Conservation (phyloP, 495 filamentous ascomycete species). For the Daldinia bambusicola region DNA sequence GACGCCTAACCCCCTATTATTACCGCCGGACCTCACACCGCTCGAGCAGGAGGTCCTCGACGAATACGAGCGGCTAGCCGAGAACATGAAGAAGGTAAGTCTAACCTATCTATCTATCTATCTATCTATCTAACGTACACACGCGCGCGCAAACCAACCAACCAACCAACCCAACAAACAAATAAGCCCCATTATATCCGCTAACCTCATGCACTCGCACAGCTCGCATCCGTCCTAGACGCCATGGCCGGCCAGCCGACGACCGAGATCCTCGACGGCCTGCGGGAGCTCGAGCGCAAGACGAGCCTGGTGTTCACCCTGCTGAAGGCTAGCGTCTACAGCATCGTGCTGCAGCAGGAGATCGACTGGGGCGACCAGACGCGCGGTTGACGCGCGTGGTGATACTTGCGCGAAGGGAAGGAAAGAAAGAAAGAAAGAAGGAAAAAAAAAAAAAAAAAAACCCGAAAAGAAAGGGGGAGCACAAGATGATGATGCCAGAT, state of each 20-base stretch:
- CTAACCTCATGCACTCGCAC: no score
- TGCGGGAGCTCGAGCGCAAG: slow-evolving; percentile 90
- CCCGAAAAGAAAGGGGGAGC: no score
- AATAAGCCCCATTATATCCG: no score
- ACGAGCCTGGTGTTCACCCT: slow-evolving; percentile 93
- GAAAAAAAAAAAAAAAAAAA: no score
- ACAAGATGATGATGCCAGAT: no score
- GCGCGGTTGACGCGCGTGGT: slow-evolving; percentile 13
- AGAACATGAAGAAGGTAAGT: slow-evolving; percentile 89
- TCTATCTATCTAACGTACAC: neutral
- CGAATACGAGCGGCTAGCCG: slow-evolving; percentile 86
- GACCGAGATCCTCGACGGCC: slow-evolving; percentile 80
- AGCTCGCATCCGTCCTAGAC: slow-evolving; percentile 69
- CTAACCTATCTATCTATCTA: slow-evolving; percentile 15
- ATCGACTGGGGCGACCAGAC: slow-evolving; percentile 73
- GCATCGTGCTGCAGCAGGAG: slow-evolving; percentile 97
- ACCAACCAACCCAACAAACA: no score
- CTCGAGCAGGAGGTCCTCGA: slow-evolving; percentile 95
- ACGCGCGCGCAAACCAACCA: no score
- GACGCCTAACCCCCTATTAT: slow-evolving; percentile 43
- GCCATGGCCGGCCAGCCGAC: slow-evolving; percentile 70
- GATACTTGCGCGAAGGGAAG: no score
- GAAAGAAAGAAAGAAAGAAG: no score
- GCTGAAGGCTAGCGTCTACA: slow-evolving; percentile 97
- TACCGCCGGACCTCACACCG: slow-evolving; percentile 69